These are phyloP conservation scores for Senna tora DNA, from an alignment of 306 rosid genomes.

Conservation along the genomic window DNA sequence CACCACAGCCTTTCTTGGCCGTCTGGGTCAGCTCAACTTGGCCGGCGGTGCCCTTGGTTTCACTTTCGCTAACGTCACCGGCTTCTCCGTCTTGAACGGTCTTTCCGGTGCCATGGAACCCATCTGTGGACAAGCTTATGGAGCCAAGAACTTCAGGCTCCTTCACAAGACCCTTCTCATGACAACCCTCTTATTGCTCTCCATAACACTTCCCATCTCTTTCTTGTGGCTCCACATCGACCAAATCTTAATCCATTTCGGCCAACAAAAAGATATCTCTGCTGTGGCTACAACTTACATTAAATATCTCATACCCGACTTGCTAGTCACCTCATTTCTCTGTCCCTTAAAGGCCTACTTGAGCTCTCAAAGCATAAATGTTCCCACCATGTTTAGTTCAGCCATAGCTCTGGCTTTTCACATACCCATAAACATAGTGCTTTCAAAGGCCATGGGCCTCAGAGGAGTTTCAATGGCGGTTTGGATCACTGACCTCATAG, in stretches of 20 bases:
- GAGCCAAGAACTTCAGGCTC: constrained; percentile 73
- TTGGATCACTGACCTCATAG: constrained; percentile 77
- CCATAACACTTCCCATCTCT: constrained; percentile 63
- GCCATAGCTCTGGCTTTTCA: constrained; percentile 68
- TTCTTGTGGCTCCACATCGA: constrained; percentile 88
- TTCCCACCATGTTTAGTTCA: constrained; percentile 80
- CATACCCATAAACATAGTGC: constrained; percentile 69
- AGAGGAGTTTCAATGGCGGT: constrained; percentile 76
- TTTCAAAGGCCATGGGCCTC: constrained; percentile 66
- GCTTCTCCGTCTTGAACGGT: constrained; percentile 85
- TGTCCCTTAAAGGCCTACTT: constrained; percentile 84
- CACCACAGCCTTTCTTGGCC: constrained; percentile 84
- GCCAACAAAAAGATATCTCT: constrained; percentile 73
- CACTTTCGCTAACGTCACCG: constrained; percentile 93
- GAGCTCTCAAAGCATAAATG: constrained; percentile 66
- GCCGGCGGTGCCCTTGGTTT: constrained; percentile 84
- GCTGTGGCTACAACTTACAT: constrained; percentile 54
- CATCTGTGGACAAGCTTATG: constrained; percentile 93
- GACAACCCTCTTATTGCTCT: constrained; percentile 57
- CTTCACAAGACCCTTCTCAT: constrained; percentile 87
- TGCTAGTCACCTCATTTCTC: constrained; percentile 63
- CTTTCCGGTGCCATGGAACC: constrained; percentile 88
- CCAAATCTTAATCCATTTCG: constrained; percentile 64
- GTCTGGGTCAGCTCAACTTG: constrained; percentile 70
- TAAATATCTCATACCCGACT: constrained; percentile 72